These are phyloP conservation scores for Neckera pumila DNA, from an alignment of 225 moss, liverwort and hornwort species.

Conservation along the genomic window DNA sequence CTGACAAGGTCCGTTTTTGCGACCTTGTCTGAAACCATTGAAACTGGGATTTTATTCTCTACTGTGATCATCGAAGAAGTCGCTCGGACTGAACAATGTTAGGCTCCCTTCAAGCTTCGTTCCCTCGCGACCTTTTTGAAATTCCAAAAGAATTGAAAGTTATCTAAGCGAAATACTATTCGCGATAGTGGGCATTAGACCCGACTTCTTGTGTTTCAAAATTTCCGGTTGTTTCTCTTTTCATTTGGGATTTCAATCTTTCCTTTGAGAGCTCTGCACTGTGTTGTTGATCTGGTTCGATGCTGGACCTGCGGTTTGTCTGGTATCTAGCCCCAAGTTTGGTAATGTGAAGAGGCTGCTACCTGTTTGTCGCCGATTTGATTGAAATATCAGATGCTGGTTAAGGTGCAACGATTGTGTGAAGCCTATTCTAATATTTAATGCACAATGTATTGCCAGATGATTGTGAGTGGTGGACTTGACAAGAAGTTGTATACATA, in stretches of 20 bases:
- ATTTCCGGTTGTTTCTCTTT: background rate
- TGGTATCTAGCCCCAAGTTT: background rate
- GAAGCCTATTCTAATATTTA: background rate
- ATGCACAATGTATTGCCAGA: constrained; percentile 38
- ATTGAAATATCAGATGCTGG: background rate
- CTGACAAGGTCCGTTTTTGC: constrained; percentile 68
- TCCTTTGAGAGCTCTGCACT: background rate
- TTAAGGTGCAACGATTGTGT: background rate
- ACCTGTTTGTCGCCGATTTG: background rate
- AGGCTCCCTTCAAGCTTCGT: background rate
- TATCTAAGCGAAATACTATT: background rate
- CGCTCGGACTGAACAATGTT: background rate
- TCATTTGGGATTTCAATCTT: background rate
- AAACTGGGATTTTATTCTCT: background rate
- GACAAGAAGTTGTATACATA: constrained; percentile 98
- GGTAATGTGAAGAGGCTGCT: background rate
- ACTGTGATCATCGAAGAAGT: background rate
- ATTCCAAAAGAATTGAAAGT: background rate
- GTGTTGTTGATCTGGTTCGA: background rate
- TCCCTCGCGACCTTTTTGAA: background rate
- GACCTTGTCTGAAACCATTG: background rate
- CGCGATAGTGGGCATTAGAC: background rate
- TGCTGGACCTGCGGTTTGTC: background rate
- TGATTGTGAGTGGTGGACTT: constrained; percentile 92
- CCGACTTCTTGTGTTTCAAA: background rate